phyloP scores from a whole-genome alignment of 2,329 filamentous ascomycete species.

The Rutstroemia sp. region DNA sequence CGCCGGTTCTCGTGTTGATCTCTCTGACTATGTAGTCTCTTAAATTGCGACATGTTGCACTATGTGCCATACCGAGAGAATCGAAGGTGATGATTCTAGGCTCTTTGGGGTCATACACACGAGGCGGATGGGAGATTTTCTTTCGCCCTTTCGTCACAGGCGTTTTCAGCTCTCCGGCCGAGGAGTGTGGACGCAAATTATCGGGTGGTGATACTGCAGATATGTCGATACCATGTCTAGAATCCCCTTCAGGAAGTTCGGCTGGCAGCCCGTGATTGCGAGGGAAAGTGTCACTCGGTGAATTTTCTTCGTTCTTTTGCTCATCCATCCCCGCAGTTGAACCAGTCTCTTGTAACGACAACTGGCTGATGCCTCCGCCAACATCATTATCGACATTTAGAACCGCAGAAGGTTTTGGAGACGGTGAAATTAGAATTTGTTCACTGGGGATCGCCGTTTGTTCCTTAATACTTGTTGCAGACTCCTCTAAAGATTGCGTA shows the following conservation, averaged over 20 bases:
- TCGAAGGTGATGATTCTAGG: slow-evolving; percentile 81
- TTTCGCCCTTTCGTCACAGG: slow-evolving; percentile 28
- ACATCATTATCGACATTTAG: background rate
- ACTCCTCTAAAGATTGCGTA: background rate
- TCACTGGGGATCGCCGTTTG: background rate
- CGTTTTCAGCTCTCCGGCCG: background rate
- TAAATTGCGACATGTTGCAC: slow-evolving; percentile 56
- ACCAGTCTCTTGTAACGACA: background rate
- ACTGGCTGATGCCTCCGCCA: background rate
- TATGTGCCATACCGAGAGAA: slow-evolving; percentile 63
- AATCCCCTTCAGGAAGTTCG: background rate
- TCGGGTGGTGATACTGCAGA: background rate
- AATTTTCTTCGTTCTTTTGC: no score
- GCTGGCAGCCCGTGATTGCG: background rate
- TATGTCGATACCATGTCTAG: background rate
- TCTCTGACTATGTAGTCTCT: slow-evolving; percentile 74
- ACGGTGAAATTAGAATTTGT: background rate
- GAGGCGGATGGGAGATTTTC: slow-evolving; percentile 22
- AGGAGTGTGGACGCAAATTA: no score
- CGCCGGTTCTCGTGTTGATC: slow-evolving; percentile 51
- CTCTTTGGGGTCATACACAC: slow-evolving; percentile 42
- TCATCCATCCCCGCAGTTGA: no score
- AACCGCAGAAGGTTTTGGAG: background rate
- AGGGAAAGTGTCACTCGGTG: background rate
- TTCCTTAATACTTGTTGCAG: background rate